Evolutionary conservation across 2,329 filamentous ascomycete genomes (phyloP).

Genomic region (Aspergillus sp.): DNA sequence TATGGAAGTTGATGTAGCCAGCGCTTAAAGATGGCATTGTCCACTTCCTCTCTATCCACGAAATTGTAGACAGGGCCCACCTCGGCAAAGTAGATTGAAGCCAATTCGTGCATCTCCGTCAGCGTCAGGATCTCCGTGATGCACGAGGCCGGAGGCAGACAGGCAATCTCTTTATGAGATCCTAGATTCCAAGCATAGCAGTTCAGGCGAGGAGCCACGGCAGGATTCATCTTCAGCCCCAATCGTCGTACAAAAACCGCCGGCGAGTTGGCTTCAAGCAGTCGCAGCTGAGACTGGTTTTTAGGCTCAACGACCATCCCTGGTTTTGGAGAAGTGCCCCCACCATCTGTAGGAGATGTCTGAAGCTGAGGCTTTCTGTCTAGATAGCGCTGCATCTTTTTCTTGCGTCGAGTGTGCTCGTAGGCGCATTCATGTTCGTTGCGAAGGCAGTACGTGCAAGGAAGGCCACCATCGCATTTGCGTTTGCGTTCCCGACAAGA

Average conservation of each 20-base stretch:
- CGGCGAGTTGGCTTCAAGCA: neutral
- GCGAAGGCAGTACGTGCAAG: neutral
- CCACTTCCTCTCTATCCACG: conserved; percentile 4
- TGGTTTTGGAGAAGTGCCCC: neutral
- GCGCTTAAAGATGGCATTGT: neutral
- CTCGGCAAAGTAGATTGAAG: conserved; percentile 1
- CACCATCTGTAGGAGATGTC: neutral
- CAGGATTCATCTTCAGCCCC: neutral
- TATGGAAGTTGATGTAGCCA: conserved; percentile 1
- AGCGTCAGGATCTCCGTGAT: conserved; percentile 3
- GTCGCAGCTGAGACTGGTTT: neutral
- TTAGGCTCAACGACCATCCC: neutral
- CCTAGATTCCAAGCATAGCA: neutral
- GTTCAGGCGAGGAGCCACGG: neutral
- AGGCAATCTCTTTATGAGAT: neutral
- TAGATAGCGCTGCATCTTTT: neutral
- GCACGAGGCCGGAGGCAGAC: neutral
- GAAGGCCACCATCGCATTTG: neutral
- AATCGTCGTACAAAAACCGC: neutral
- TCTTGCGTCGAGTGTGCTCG: neutral
- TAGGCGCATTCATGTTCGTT: neutral
- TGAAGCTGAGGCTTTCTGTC: neutral
- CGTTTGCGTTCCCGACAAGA: neutral
- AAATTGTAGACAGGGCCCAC: conserved; percentile 11
- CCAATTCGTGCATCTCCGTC: neutral